These are phyloP conservation scores for Cicer cuneatum DNA, from an alignment of 306 rosid genomes.

Conservation along the genomic window DNA sequence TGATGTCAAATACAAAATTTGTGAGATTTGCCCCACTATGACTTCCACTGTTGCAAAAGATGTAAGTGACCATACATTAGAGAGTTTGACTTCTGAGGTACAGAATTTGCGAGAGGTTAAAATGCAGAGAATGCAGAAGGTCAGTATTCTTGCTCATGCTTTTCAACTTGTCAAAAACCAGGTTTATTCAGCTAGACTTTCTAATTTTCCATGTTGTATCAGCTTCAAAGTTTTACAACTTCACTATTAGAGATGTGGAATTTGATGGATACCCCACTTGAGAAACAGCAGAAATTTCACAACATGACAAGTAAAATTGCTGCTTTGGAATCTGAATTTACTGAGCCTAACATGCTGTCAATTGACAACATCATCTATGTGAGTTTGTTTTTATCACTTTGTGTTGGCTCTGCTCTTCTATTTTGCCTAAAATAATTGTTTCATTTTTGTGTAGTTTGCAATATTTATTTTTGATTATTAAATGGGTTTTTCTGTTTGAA, in stretches of 20 bases:
- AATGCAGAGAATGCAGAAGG: constrained; percentile 68
- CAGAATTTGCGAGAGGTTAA: constrained; percentile 61
- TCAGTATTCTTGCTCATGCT: constrained; percentile 43
- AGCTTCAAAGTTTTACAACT: constrained; percentile 67
- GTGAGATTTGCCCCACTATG: constrained; percentile 53
- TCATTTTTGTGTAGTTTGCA: neutral
- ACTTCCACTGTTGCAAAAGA: constrained; percentile 43
- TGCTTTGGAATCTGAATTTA: constrained; percentile 66
- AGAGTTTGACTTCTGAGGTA: constrained; percentile 55
- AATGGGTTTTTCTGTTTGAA: constrained; percentile 41
- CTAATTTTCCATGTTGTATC: constrained; percentile 41
- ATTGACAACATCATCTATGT: constrained; percentile 57
- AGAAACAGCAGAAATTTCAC: constrained; percentile 65
- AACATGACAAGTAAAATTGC: constrained; percentile 64
- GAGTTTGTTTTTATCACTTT: constrained; percentile 43
- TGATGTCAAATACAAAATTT: constrained; percentile 41
- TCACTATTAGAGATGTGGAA: constrained; percentile 74
- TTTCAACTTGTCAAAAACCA: constrained; percentile 6
- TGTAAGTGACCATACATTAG: constrained; percentile 55
- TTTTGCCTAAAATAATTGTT: constrained; percentile 1
- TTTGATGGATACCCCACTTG: constrained; percentile 75
- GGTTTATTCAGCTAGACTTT: neutral
- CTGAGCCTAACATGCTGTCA: constrained; percentile 67
- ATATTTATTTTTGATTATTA: constrained; percentile 20
- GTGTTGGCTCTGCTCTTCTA: constrained; percentile 1